Evolutionary conservation across 768 basidiomycete species (phyloP), one percentile per base, ranked within the genome.

Genomic region (Rickenella mellea): DNA sequence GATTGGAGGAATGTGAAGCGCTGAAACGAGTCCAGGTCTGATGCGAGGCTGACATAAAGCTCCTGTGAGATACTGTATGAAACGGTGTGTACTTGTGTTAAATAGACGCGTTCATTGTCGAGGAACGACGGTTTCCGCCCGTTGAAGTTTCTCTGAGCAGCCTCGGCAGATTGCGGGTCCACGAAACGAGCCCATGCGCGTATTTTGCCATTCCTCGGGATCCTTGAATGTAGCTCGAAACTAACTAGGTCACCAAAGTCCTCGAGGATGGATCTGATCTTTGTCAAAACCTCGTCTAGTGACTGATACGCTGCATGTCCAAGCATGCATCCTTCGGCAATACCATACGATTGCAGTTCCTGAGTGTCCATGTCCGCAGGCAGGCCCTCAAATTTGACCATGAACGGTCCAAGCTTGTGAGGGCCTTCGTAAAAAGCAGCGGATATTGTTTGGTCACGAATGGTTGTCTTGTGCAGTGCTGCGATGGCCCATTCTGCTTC

Each of bases 151-250:
- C 58, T 56, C 20, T 70, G 71, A 15, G 76, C 80, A 1, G 53
- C 60, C 31, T 68, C 63, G 0, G 86, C 85, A 32, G 71, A 71
- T 0, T 59, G 50, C 0, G 76, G 61, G 5, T 70, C 66, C 0
- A 67, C 55, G 55, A 79, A 86, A 12, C 62, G 67, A 0, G 70
- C 80, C 68, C 73, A 81, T 0, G 67, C 77, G 4, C 65, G 69
- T 32, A 80, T 60, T 27, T 59, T 54, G 0, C 73, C 73, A 8
- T 70, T 57, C 27, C 48, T 65, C 50, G 74, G 77, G 0, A 79
- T 78, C 2, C 77, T 63, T 0, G 74, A 67, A n/a, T 64, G 41
- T 5, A 75, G 44, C 3, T 78, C 67, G 29, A 84, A 67, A 2
- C 59, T 44, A 22, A 68, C 64, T 5, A 75, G 41, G 1, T 58